These are phyloP conservation scores for Hymenoscyphus albidus DNA, from an alignment of 2,329 filamentous ascomycete genomes.

Conservation along the genomic window DNA sequence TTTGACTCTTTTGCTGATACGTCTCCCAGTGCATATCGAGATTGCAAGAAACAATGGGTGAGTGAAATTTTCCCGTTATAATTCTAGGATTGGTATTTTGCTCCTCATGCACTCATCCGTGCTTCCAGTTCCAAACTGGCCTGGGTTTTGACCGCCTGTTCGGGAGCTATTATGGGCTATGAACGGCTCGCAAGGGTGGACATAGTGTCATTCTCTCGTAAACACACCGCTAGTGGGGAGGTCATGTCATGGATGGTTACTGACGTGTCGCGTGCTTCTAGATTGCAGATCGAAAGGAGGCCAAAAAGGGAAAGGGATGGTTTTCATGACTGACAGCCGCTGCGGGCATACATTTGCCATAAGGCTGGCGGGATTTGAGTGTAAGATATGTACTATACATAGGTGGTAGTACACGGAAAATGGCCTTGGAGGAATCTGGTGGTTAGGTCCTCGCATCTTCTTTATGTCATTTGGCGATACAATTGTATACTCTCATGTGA, in stretches of 20 bases:
- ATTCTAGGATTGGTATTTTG: neutral
- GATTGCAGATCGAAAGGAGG: slow-evolving; percentile 42
- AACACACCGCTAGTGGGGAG: neutral
- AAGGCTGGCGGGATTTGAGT: neutral
- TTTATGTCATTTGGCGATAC: too few relatives aligned
- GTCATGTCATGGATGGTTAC: neutral
- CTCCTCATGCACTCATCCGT: neutral
- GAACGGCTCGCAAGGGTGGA: neutral
- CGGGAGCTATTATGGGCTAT: neutral
- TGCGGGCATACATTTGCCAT: neutral
- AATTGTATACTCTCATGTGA: too few relatives aligned
- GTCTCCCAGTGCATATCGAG: slow-evolving; percentile 73
- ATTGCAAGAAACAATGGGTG: slow-evolving; percentile 96
- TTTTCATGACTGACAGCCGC: slow-evolving; percentile 5
- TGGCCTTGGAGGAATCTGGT: neutral
- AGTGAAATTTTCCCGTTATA: slow-evolving; percentile 29
- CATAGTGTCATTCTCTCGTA: neutral
- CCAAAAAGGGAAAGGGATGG: slow-evolving; percentile 39
- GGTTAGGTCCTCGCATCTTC: neutral
- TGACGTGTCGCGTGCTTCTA: neutral
- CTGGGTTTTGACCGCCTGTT: slow-evolving; percentile 1
- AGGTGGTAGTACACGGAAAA: neutral
- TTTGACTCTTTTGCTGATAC: neutral
- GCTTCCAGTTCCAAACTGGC: neutral
- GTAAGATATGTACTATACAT: neutral